Conservation (phyloP, 2,329 filamentous ascomycete species). For the Emmonsiellopsis sp. region DNA sequence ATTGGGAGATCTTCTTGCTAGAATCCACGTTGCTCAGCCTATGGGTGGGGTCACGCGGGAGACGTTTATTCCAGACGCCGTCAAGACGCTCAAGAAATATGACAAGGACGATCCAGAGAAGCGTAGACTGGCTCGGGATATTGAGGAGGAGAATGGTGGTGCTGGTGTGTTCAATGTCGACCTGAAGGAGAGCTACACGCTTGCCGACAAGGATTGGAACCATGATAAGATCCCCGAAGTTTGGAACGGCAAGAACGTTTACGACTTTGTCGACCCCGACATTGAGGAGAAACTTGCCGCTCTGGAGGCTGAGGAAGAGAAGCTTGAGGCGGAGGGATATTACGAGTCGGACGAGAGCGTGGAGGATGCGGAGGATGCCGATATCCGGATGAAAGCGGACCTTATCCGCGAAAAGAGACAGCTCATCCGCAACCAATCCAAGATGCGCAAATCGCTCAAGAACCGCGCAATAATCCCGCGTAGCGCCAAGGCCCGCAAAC, state of each 20-base stretch:
- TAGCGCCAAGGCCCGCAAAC: slow-evolving; percentile 66
- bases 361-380: slow-evolving; percentile 80
- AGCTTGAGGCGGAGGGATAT: slow-evolving; percentile 81
- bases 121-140: slow-evolving; percentile 68
- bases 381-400: slow-evolving; percentile 84
- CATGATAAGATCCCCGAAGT: slow-evolving; percentile 92
- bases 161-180: slow-evolving; percentile 95
- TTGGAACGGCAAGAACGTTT: slow-evolving; percentile 92
- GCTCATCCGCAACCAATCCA: slow-evolving; percentile 85
- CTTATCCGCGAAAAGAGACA: slow-evolving; percentile 91
- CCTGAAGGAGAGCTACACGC: slow-evolving; percentile 76
- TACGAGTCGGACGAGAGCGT: slow-evolving; percentile 80
- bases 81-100: slow-evolving; percentile 76
- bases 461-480: slow-evolving; percentile 91
- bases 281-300: slow-evolving; percentile 88
- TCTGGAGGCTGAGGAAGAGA: slow-evolving; percentile 91
- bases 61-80: slow-evolving; percentile 78
- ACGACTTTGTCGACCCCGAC: slow-evolving; percentile 93
- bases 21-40: slow-evolving; percentile 95
- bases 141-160: slow-evolving; percentile 87
- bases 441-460: slow-evolving; percentile 94
- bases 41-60: slow-evolving; percentile 71
- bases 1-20: slow-evolving; percentile 79
- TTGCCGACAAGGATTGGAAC: slow-evolving; percentile 88
- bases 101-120: slow-evolving; percentile 82